Percentiles rank a stretch among this genome's conserved stretches.
Evolutionary conservation across 2,329 filamentous ascomycete genomes (phyloP).

Genomic region (Beauveria scarabaeidicola): DNA sequence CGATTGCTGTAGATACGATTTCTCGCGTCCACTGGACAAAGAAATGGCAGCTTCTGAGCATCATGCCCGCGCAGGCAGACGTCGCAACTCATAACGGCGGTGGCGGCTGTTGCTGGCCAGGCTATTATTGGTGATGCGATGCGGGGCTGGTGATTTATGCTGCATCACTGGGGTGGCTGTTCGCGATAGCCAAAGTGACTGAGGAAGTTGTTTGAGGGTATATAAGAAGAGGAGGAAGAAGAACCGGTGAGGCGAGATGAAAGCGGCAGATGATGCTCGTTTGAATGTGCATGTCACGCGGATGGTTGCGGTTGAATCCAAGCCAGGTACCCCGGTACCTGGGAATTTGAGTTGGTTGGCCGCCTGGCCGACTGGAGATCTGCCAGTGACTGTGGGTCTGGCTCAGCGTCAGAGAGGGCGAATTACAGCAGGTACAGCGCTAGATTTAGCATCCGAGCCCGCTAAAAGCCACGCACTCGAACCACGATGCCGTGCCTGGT

Average conservation of each 20-base stretch:
- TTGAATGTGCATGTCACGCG: slow-evolving; percentile 7
- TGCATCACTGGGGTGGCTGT: background rate
- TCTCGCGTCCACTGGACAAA: slow-evolving; percentile 62
- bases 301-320: background rate
- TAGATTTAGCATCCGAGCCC: background rate
- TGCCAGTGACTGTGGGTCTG: background rate
- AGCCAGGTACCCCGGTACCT: too few relatives aligned
- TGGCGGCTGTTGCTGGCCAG: background rate
- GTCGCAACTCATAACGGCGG: slow-evolving; percentile 55
- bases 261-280: slow-evolving; percentile 7
- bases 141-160: background rate
- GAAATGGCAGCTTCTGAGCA: slow-evolving; percentile 50
- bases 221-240: background rate
- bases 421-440: background rate
- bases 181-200: background rate
- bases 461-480: background rate
- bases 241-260: background rate
- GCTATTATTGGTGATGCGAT: slow-evolving; percentile 3
- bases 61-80: slow-evolving; percentile 54
- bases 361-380: background rate
- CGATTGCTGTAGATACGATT: slow-evolving; percentile 59
- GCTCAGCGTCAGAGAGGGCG: background rate
- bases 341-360: background rate
- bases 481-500: background rate
- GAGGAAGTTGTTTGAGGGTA: background rate